A percentile compares a stretch with the other conserved stretches of the same genome.
Evolutionary conservation across 768 basidiomycete genomes (phyloP).

Genomic region (Clavulina sp.): DNA sequence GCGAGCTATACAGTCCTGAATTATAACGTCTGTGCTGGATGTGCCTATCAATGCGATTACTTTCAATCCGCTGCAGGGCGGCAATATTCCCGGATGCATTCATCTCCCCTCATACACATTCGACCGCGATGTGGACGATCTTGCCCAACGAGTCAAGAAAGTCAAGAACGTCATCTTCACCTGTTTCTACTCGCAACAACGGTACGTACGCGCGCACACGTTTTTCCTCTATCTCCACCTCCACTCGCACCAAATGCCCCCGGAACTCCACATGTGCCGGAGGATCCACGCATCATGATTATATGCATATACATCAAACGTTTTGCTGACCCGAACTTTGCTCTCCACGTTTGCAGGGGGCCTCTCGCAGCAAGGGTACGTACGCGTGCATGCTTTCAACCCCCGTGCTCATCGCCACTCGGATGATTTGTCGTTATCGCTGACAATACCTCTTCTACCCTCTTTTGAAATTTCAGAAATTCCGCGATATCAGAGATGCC

Average conservation of each 20-base stretch:
- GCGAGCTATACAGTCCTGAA: neutral
- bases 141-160: constrained; percentile 43
- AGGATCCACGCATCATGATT: too few relatives aligned
- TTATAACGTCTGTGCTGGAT: neutral
- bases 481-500: too few relatives aligned
- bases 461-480: too few relatives aligned
- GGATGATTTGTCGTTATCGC: too few relatives aligned
- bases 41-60: neutral
- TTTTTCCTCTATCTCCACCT: constrained; percentile 11
- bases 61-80: constrained; percentile 27
- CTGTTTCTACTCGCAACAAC: constrained; percentile 55
- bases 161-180: constrained; percentile 58
- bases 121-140: constrained; percentile 33
- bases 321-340: too few relatives aligned
- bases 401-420: too few relatives aligned
- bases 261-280: too few relatives aligned
- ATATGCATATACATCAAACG: too few relatives aligned
- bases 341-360: too few relatives aligned
- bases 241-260: too few relatives aligned
- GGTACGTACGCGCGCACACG: constrained; percentile 41
- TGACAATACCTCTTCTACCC: too few relatives aligned
- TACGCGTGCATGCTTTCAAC: constrained; percentile 19
- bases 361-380: constrained; percentile 63
- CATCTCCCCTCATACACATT: constrained; percentile 50
- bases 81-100: constrained; percentile 51